phyloP scores from a whole-genome alignment of 2,329 filamentous ascomycete species.

The Clarireedia hainanense region DNA sequence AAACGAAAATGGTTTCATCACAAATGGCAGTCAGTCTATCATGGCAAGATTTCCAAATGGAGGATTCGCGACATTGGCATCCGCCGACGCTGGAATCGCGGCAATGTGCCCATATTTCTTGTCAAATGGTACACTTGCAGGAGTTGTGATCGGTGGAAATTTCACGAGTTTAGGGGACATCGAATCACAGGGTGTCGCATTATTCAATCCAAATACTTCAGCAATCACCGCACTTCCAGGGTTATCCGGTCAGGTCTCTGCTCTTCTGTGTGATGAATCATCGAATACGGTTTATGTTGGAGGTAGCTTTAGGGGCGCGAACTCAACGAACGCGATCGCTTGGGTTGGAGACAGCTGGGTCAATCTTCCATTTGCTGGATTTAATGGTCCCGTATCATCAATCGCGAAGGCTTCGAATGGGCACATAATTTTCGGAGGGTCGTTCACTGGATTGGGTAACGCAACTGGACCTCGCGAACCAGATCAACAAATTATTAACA shows the following conservation, averaged over 20 bases:
- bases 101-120: conserved; percentile 76
- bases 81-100: conserved; percentile 76
- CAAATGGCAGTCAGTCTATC: conserved; percentile 75
- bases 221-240: conserved; percentile 69
- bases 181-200: conserved; percentile 68
- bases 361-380: conserved; percentile 82
- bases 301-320: conserved; percentile 70
- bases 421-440: conserved; percentile 86
- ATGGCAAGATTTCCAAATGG: conserved; percentile 80
- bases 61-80: conserved; percentile 64
- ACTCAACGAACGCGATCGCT: conserved; percentile 83
- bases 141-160: conserved; percentile 84
- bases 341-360: conserved; percentile 69
- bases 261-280: conserved; percentile 72
- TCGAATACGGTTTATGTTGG: conserved; percentile 83
- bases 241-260: conserved; percentile 72
- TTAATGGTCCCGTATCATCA: conserved; percentile 85
- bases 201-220: conserved; percentile 69
- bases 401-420: conserved; percentile 74
- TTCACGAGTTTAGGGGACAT: conserved; percentile 82
- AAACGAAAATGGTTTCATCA: conserved; percentile 55
- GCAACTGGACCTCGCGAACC: conserved; percentile 55
- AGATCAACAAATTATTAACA: conserved; percentile 74
- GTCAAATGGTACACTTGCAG: conserved; percentile 57
- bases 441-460: conserved; percentile 83